Conservation (phyloP, 1,284 basidiomycete genomes). For the Cerioporus squamosus region DNA sequence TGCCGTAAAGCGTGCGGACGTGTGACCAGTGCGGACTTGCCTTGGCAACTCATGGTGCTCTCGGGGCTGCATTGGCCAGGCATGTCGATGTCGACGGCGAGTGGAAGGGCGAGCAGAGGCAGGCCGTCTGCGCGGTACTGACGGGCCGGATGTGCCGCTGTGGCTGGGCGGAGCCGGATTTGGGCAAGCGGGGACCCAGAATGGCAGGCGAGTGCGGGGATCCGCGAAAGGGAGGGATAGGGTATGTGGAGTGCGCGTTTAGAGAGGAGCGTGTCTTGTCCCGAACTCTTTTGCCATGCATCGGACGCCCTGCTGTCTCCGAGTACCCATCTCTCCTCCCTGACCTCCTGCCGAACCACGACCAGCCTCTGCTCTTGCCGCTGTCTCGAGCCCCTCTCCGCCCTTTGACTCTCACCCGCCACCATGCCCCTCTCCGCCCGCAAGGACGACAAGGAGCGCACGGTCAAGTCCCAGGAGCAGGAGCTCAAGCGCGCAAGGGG, state of each 20-base stretch:
- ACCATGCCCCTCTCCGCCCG: slow-evolving; percentile 24
- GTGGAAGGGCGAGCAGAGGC: no score
- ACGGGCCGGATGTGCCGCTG: no score
- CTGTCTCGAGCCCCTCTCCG: background rate
- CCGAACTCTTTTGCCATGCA: slow-evolving; percentile 8
- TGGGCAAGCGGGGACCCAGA: background rate
- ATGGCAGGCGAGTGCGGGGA: background rate
- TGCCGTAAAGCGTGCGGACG: no score
- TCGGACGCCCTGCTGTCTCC: slow-evolving; percentile 7
- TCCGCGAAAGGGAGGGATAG: background rate
- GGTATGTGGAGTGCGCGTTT: background rate
- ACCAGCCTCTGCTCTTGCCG: background rate
- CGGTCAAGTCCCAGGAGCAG: slow-evolving; percentile 52
- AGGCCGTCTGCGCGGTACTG: no score
- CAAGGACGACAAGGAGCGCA: slow-evolving; percentile 43
- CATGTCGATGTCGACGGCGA: no score
- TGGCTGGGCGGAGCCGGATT: background rate
- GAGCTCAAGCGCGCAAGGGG: slow-evolving; percentile 71
- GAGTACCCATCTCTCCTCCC: background rate
- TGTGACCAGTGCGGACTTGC: no score
- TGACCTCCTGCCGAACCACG: background rate
- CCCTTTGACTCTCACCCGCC: background rate
- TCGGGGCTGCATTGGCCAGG: no score
- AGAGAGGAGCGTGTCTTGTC: background rate
- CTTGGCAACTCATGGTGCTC: no score